Evolutionary conservation across 1,139 yeast genomes (phyloP).

Genomic region (Debaryomycetaceae sp.): DNA sequence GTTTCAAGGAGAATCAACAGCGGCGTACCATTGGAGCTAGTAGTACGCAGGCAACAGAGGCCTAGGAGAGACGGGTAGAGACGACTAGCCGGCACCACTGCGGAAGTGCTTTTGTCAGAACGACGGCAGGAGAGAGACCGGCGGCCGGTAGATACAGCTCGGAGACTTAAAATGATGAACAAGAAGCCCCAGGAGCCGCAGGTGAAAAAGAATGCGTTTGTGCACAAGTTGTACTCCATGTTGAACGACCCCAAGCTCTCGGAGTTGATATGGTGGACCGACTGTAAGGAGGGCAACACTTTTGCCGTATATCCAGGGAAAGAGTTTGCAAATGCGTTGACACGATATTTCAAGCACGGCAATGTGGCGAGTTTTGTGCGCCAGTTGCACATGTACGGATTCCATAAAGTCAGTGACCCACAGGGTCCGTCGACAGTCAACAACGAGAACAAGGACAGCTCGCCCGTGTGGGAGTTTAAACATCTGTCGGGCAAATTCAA

Average conservation of each 20-base stretch:
- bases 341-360: conserved; percentile 44
- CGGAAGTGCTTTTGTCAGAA: background rate
- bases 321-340: conserved; percentile 42
- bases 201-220: conserved; percentile 59
- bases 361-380: conserved; percentile 47
- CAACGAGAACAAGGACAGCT: conserved; percentile 18
- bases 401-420: conserved; percentile 51
- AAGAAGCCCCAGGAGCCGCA: conserved; percentile 21
- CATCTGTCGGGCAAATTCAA: conserved; percentile 77
- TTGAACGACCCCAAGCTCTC: conserved; percentile 47
- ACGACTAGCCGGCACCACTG: background rate
- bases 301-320: conserved; percentile 61
- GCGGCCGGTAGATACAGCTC: background rate
- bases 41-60: background rate
- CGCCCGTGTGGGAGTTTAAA: conserved; percentile 76
- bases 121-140: background rate
- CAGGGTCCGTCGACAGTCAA: conserved; percentile 7
- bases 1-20: background rate
- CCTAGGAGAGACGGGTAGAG: background rate
- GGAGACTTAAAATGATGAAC: conserved; percentile 11
- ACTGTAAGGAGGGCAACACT: conserved; percentile 52
- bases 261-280: conserved; percentile 74
- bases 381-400: conserved; percentile 49
- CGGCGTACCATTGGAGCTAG: background rate
- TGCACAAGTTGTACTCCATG: conserved; percentile 60